Evolutionary conservation across 345 rosid species (phyloP).

Genomic region (Hevea brasiliensis): DNA sequence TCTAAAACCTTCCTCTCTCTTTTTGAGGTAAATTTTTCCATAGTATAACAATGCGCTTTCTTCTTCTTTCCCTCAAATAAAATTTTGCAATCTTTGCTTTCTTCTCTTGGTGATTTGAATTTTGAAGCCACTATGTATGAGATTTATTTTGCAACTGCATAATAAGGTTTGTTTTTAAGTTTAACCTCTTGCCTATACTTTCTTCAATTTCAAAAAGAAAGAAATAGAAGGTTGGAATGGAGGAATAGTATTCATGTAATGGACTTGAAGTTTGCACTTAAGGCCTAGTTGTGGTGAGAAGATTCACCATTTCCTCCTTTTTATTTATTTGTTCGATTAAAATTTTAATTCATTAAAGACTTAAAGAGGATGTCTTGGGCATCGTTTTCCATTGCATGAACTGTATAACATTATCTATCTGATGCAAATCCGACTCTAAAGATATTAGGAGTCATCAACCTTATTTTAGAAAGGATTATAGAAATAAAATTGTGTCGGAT

Average conservation of each 20-base stretch:
- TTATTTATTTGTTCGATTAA: neutral
- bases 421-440: too few relatives aligned
- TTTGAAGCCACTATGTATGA: neutral
- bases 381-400: neutral
- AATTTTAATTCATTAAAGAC: too few relatives aligned
- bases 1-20: constrained; percentile 53
- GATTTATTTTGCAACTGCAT: neutral
- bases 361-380: neutral
- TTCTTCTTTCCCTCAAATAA: neutral
- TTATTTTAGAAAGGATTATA: too few relatives aligned
- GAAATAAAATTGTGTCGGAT: too few relatives aligned
- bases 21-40: constrained; percentile 46
- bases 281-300: neutral
- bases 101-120: neutral
- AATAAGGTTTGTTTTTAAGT: neutral
- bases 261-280: neutral
- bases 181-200: neutral
- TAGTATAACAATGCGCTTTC: neutral
- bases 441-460: too few relatives aligned
- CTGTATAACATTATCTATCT: neutral
- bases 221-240: neutral
- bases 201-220: neutral
- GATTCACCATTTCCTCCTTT: neutral
- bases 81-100: neutral
- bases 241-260: neutral